Conservation (phyloP, 352 stramenopile genomes). For the Phytopythium boreale region DNA sequence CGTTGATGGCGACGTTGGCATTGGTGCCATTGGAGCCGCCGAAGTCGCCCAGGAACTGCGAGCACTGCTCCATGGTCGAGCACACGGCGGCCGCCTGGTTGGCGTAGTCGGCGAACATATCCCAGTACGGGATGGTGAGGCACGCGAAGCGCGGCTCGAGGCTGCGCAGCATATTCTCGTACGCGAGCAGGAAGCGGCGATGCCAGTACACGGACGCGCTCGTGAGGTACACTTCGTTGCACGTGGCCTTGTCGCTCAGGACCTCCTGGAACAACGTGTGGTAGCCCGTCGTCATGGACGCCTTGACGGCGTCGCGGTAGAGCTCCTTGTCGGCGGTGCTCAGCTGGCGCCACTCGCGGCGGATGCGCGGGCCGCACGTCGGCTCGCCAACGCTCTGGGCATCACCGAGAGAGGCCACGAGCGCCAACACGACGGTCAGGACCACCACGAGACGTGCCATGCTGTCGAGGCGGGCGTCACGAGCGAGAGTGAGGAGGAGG, state of each 20-base stretch:
- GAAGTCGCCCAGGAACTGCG: constrained; percentile 58
- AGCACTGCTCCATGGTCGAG: constrained; percentile 48
- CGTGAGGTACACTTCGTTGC: constrained; percentile 38
- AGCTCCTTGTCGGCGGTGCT: constrained; percentile 48
- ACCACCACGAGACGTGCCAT: background rate
- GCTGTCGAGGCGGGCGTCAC: background rate
- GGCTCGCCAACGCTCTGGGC: background rate
- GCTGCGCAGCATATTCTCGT: constrained; percentile 76
- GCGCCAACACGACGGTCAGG: background rate
- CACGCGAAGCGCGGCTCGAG: constrained; percentile 55
- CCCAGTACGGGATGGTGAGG: constrained; percentile 77
- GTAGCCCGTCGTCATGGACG: constrained; percentile 45
- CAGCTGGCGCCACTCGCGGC: constrained; percentile 43
- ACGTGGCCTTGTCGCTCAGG: constrained; percentile 34
- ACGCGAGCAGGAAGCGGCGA: constrained; percentile 61
- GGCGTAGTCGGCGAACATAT: constrained; percentile 71
- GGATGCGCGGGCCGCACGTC: constrained; percentile 42
- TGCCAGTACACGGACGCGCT: constrained; percentile 72
- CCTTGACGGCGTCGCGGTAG: constrained; percentile 56
- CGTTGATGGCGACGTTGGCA: constrained; percentile 16
- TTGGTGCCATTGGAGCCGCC: constrained; percentile 39
- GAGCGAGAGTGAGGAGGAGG: background rate
- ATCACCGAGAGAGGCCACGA: background rate
- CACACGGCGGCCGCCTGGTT: constrained; percentile 32
- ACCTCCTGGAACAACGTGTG: constrained; percentile 61